A percentile compares a stretch with the other conserved stretches of the same genome.
These are phyloP conservation scores for Canna indica DNA, from an alignment of 176 grass and related monocot genomes.

Conservation along the genomic window DNA sequence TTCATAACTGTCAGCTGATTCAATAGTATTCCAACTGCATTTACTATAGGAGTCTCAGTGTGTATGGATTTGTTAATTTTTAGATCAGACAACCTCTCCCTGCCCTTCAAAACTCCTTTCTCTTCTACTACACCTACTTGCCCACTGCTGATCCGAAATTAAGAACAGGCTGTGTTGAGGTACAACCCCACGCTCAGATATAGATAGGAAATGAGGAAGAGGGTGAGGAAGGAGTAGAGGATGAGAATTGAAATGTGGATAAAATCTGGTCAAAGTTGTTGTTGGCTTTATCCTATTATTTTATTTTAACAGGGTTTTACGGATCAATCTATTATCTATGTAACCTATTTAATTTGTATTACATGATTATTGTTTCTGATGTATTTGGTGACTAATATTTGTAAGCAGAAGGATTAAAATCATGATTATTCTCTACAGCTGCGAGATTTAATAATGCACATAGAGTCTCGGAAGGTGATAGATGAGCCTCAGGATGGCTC, in stretches of 20 bases:
- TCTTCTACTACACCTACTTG: too few relatives aligned
- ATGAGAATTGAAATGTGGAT: too few relatives aligned
- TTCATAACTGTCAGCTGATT: not conserved
- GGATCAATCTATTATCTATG: too few relatives aligned
- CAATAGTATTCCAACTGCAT: not conserved
- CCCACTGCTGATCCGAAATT: not conserved
- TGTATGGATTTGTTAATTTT: not conserved
- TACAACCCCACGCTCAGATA: too few relatives aligned
- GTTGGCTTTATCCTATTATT: too few relatives aligned
- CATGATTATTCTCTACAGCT: slow-evolving; percentile 30
- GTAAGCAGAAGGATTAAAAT: too few relatives aligned
- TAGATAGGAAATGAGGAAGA: too few relatives aligned
- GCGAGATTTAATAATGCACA: slow-evolving; percentile 48
- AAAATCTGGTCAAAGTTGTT: too few relatives aligned
- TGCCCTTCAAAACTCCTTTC: not conserved
- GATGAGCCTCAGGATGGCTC: slow-evolving; percentile 24
- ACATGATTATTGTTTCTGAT: not conserved
- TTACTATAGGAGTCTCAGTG: not conserved
- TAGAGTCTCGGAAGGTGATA: slow-evolving; percentile 31
- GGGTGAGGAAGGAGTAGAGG: too few relatives aligned
- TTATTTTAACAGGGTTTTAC: too few relatives aligned
- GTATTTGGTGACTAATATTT: not conserved
- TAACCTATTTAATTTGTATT: too few relatives aligned
- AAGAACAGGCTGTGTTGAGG: too few relatives aligned
- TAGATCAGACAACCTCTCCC: not conserved